Conservation (phyloP, 2,329 filamentous ascomycete genomes). For the Colletotrichum scovillei region DNA sequence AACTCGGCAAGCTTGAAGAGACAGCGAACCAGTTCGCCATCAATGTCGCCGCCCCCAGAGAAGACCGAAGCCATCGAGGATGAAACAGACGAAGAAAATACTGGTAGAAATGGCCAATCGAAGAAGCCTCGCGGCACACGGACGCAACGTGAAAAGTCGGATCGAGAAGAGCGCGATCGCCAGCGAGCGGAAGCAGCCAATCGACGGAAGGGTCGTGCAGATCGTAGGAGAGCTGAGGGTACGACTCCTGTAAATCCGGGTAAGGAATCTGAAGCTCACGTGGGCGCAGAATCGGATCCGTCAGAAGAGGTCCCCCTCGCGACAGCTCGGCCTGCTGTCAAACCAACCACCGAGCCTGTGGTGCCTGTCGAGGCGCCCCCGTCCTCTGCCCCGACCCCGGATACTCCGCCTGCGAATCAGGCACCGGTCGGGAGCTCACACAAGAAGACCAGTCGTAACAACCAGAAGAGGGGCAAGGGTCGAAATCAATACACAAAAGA, state of each 20-base stretch:
- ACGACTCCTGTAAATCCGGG: conserved; percentile 44
- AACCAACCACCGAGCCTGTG: conserved; percentile 44
- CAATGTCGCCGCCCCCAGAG: conserved; percentile 69
- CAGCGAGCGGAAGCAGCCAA: conserved; percentile 79
- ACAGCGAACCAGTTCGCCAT: conserved; percentile 84
- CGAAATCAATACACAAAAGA: conserved; percentile 88
- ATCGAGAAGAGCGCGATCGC: conserved; percentile 80
- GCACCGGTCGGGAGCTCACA: conserved; percentile 57
- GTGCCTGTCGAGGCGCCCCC: conserved; percentile 48
- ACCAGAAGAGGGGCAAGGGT: conserved; percentile 76
- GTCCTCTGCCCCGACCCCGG: conserved; percentile 49
- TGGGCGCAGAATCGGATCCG: conserved; percentile 73
- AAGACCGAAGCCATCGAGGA: conserved; percentile 61
- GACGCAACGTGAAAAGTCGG: conserved; percentile 70
- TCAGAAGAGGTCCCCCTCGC: conserved; percentile 74
- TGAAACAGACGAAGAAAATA: conserved; percentile 79
- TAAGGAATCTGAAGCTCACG: conserved; percentile 49
- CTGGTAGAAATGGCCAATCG: conserved; percentile 58
- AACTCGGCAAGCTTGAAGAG: conserved; percentile 80
- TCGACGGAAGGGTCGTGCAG: conserved; percentile 84
- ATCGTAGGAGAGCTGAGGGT: conserved; percentile 86
- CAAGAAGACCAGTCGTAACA: conserved; percentile 72
- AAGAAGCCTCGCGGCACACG: conserved; percentile 73
- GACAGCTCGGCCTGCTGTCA: conserved; percentile 41
- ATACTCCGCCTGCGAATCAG: conserved; percentile 56